phyloP scores from a whole-genome alignment of 768 basidiomycete species.

The Naganishia vaughanmartiniae region DNA sequence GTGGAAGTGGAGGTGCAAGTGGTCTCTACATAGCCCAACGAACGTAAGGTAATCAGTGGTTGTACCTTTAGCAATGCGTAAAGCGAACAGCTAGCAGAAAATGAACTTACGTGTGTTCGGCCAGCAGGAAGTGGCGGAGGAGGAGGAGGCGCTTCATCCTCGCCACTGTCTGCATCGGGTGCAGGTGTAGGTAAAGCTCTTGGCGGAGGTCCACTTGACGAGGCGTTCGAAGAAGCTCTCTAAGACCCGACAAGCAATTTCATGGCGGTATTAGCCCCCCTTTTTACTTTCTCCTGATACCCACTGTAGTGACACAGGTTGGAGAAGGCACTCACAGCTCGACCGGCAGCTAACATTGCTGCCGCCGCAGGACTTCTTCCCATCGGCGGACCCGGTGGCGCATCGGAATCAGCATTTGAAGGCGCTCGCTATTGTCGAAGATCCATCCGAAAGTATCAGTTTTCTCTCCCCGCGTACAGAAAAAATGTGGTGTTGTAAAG shows the following conservation, averaged over 20 bases:
- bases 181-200: conserved; percentile 11
- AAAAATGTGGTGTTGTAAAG: too few species aligned
- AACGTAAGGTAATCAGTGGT: not conserved
- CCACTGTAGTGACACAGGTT: too few species aligned
- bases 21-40: conserved; percentile 1
- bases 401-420: conserved; percentile 34
- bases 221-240: conserved; percentile 9
- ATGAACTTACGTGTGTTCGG: conserved; percentile 18
- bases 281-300: too few species aligned
- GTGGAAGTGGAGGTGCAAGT: conserved; percentile 23
- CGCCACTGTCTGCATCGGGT: conserved; percentile 17
- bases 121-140: conserved; percentile 19
- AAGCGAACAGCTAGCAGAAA: not conserved
- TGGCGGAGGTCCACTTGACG: conserved; percentile 11
- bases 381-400: conserved; percentile 41
- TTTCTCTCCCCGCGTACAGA: too few species aligned
- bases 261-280: too few species aligned
- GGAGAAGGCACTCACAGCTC: conserved; percentile 9
- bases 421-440: not conserved
- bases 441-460: too few species aligned
- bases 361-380: conserved; percentile 43
- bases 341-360: conserved; percentile 30
- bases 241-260: not conserved
- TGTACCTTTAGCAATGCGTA: not conserved
- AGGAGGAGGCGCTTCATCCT: conserved; percentile 7